Conservation (phyloP, 495 filamentous ascomycete species). For the Penicillium tannophilum region DNA sequence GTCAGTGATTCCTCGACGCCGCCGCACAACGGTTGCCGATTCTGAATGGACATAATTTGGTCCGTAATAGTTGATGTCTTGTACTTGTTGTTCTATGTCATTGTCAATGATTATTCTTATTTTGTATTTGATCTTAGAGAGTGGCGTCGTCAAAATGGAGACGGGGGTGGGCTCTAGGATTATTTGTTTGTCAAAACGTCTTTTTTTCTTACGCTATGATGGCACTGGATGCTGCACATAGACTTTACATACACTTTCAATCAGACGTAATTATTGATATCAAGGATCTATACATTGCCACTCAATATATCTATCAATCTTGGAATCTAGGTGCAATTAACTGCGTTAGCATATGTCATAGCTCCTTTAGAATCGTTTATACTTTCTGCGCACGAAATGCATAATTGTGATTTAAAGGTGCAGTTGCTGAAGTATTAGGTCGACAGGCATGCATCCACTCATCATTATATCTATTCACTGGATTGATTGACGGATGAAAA, state of each 20-base stretch:
- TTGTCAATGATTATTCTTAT: conserved; percentile 9
- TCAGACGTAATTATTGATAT: conserved; percentile 21
- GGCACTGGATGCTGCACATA: conserved; percentile 32
- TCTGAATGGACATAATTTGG: conserved; percentile 37
- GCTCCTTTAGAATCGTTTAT: too few species aligned
- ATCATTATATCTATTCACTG: too few species aligned
- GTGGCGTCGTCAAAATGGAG: conserved; percentile 21
- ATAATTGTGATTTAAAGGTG: too few species aligned
- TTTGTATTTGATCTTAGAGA: conserved; percentile 10
- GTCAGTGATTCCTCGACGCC: conserved; percentile 44
- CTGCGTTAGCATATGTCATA: too few species aligned
- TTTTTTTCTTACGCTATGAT: conserved; percentile 17
- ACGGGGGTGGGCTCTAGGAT: conserved; percentile 14
- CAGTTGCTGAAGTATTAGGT: too few species aligned
- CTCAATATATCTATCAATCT: too few species aligned
- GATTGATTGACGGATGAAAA: too few species aligned
- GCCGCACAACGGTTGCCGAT: conserved; percentile 39
- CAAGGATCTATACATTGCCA: not conserved
- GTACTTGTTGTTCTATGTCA: conserved; percentile 14
- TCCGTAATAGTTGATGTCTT: not conserved
- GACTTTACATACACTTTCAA: conserved; percentile 22
- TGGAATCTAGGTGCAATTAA: too few species aligned
- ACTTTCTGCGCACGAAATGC: too few species aligned
- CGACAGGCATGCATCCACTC: too few species aligned
- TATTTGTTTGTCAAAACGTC: conserved; percentile 13